These are phyloP conservation scores for Stephanodiscus triporus DNA, from an alignment of 108 stramenopile genomes.

Conservation along the genomic window DNA sequence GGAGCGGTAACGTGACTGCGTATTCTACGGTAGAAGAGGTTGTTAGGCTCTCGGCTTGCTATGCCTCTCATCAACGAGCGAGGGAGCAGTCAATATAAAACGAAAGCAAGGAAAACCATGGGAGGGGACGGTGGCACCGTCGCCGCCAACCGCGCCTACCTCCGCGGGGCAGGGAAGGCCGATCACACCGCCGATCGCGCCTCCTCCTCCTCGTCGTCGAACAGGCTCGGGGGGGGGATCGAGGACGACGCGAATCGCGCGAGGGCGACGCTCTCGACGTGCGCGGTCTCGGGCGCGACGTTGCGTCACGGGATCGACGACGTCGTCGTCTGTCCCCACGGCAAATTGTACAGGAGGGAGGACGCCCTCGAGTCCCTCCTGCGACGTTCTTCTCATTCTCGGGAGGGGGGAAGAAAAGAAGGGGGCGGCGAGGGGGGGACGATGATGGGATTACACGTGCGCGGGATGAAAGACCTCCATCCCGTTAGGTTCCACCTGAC, in stretches of 20 bases:
- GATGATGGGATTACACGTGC: conserved; percentile 55
- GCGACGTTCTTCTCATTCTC: conserved; percentile 22
- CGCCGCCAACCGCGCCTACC: conserved; percentile 75
- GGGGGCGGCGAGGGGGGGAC: conserved; percentile 2
- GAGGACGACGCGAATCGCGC: conserved; percentile 44
- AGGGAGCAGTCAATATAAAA: too few relatives aligned
- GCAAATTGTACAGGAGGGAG: conserved; percentile 75
- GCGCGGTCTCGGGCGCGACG: conserved; percentile 57
- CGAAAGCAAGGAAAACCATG: too few relatives aligned
- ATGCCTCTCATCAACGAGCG: too few relatives aligned
- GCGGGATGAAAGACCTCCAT: conserved; percentile 74
- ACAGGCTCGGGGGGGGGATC: neutral
- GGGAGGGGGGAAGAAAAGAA: neutral
- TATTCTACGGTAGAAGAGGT: too few relatives aligned
- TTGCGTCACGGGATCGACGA: conserved; percentile 32
- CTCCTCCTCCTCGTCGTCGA: conserved; percentile 12
- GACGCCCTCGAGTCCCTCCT: conserved; percentile 79
- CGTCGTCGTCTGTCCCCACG: conserved; percentile 77
- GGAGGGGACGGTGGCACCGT: conserved; percentile 92
- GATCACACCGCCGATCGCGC: conserved; percentile 63
- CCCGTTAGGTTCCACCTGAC: conserved; percentile 60
- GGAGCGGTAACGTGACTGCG: too few relatives aligned
- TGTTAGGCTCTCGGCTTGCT: too few relatives aligned
- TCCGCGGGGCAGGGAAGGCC: conserved; percentile 84
- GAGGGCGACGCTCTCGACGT: conserved; percentile 56